Conservation (phyloP, 306 rosid genomes). For the Echinosophora koreensis region DNA sequence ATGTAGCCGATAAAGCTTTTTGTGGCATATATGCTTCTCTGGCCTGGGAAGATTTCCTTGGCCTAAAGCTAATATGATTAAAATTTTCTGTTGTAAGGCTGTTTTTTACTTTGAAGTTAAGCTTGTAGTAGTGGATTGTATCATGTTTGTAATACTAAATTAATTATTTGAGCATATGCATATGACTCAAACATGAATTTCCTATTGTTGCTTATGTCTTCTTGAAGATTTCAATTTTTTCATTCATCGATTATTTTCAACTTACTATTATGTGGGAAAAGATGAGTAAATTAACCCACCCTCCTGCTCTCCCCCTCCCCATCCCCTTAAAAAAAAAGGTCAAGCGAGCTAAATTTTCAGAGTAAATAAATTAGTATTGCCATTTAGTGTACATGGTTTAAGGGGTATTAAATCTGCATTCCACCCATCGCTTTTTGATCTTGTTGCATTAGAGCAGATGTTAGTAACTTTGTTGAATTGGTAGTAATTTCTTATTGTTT, state of each 20-base stretch:
- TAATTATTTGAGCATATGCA: neutral
- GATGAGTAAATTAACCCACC: conserved; percentile 16
- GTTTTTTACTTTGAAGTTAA: conserved; percentile 8
- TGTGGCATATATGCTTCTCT: neutral
- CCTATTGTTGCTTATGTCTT: neutral
- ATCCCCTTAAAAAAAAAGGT: neutral
- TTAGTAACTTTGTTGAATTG: conserved; percentile 23
- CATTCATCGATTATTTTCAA: conserved; percentile 6
- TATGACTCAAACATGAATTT: neutral
- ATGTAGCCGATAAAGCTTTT: neutral
- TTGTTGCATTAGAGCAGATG: neutral
- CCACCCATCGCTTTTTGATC: neutral
- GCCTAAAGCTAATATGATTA: neutral
- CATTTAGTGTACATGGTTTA: neutral
- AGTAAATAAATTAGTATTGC: neutral
- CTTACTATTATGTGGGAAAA: neutral
- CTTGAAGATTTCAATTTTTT: conserved; percentile 5
- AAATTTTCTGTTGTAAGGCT: conserved; percentile 3
- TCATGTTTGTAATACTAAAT: neutral
- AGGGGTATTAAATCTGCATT: neutral
- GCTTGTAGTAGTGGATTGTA: neutral
- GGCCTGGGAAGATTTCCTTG: conserved; percentile 8
- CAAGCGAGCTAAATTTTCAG: neutral
- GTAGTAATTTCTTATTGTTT: conserved; percentile 17
- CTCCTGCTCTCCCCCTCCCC: neutral